A percentile compares a stretch with the other conserved stretches of the same genome.
Evolutionary conservation across 805 yeast species (phyloP).

Genomic region (Candida boleticola): DNA sequence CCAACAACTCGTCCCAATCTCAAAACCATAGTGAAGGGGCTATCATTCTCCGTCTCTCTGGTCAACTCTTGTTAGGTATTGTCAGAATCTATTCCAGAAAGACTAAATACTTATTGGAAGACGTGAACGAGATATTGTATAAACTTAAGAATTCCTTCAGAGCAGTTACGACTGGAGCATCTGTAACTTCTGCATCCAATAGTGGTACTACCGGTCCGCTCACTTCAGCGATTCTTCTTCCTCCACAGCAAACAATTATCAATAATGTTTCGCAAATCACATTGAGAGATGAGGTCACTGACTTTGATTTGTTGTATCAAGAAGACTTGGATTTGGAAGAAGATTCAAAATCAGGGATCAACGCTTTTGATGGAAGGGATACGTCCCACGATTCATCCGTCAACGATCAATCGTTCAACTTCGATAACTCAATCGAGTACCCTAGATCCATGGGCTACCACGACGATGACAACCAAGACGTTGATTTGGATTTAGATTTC

Average conservation of each 20-base stretch:
- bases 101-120: slow-evolving; percentile 79
- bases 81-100: slow-evolving; percentile 84
- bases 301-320: slow-evolving; percentile 67
- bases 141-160: slow-evolving; percentile 68
- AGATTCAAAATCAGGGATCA: slow-evolving; percentile 9
- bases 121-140: slow-evolving; percentile 72
- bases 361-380: background rate
- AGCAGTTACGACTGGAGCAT: slow-evolving; percentile 20
- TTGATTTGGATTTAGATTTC: slow-evolving; percentile 55
- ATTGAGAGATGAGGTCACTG: slow-evolving; percentile 76
- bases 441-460: slow-evolving; percentile 46
- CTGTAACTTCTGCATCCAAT: slow-evolving; percentile 3
- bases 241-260: slow-evolving; percentile 59
- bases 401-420: slow-evolving; percentile 35
- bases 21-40: slow-evolving; percentile 51
- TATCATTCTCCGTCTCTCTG: slow-evolving; percentile 76
- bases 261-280: slow-evolving; percentile 58
- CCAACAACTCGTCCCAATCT: slow-evolving; percentile 4
- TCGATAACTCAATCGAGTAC: slow-evolving; percentile 64
- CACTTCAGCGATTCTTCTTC: slow-evolving; percentile 46
- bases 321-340: slow-evolving; percentile 49
- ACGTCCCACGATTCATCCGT: slow-evolving; percentile 11
- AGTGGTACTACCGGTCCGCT: background rate
- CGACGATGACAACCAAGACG: slow-evolving; percentile 30
- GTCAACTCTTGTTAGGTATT: slow-evolving; percentile 83